Evolutionary conservation across 2,329 filamentous ascomycete genomes (phyloP).

Genomic region (Pyricularia grisea): DNA sequence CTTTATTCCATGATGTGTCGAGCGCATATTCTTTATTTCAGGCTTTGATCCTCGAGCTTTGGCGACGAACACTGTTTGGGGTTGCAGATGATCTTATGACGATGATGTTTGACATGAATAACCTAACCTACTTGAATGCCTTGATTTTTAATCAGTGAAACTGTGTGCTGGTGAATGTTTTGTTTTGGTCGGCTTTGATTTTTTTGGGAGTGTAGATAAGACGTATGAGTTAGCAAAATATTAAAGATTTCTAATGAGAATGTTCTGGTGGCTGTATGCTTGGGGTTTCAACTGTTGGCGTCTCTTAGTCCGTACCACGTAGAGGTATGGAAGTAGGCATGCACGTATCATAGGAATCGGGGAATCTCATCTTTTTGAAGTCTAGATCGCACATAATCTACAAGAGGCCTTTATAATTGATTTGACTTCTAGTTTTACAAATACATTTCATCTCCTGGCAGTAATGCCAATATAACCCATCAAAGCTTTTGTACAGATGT

Average conservation of each 20-base stretch:
- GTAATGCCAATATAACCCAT: neutral
- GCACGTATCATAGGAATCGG: too few relatives aligned
- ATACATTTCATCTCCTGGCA: neutral
- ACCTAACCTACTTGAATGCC: neutral
- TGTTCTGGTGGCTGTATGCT: too few relatives aligned
- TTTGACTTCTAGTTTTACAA: neutral
- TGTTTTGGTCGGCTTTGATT: neutral
- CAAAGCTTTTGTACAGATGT: neutral
- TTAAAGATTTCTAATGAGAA: too few relatives aligned
- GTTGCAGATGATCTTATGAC: neutral
- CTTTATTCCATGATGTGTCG: neutral
- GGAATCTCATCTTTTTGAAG: too few relatives aligned
- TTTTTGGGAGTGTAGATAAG: too few relatives aligned
- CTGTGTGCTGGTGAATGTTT: neutral
- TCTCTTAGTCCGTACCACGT: too few relatives aligned
- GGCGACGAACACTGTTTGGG: neutral
- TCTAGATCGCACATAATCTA: neutral
- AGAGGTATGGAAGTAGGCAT: too few relatives aligned
- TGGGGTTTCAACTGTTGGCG: too few relatives aligned
- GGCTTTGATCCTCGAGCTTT: neutral
- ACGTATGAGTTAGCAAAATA: neutral
- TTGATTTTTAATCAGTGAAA: neutral
- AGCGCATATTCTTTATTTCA: neutral
- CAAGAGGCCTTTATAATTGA: neutral
- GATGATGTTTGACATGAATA: neutral